A percentile compares a stretch with the other conserved stretches of the same genome.
phyloP scores from a whole-genome alignment of 2,329 filamentous ascomycete species.

The Stachybotrys elegans region DNA sequence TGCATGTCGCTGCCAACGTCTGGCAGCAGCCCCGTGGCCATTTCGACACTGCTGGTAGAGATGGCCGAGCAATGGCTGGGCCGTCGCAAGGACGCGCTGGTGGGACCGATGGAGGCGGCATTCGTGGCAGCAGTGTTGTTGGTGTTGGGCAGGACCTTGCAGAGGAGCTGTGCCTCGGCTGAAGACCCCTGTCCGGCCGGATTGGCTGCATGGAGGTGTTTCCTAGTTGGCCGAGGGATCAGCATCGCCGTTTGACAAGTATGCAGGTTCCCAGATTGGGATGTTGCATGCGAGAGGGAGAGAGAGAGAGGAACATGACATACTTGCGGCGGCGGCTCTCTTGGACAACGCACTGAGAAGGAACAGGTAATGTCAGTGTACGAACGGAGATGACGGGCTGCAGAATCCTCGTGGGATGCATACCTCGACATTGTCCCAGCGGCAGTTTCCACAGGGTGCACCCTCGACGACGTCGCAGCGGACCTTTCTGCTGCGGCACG shows the following conservation, averaged over 20 bases:
- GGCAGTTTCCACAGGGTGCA: slow-evolving; percentile 82
- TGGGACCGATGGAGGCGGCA: slow-evolving; percentile 17
- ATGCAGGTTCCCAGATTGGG: neutral
- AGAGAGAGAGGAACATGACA: slow-evolving; percentile 31
- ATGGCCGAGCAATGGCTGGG: slow-evolving; percentile 29
- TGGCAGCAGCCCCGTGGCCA: slow-evolving; percentile 11
- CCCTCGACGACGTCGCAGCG: slow-evolving; percentile 90
- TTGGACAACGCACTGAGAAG: slow-evolving; percentile 58
- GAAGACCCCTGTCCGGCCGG: slow-evolving; percentile 26
- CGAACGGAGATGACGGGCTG: too few species aligned
- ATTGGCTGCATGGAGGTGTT: slow-evolving; percentile 36
- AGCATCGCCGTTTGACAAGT: too few species aligned
- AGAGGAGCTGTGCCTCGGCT: slow-evolving; percentile 41
- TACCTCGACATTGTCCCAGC: slow-evolving; percentile 69
- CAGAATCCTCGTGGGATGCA: too few species aligned
- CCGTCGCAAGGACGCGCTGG: slow-evolving; percentile 31
- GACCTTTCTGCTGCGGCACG: slow-evolving; percentile 84
- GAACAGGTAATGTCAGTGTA: slow-evolving; percentile 1
- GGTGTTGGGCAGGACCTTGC: slow-evolving; percentile 23
- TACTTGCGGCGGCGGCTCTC: slow-evolving; percentile 84
- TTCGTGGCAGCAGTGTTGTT: slow-evolving; percentile 6
- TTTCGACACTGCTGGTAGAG: slow-evolving; percentile 23
- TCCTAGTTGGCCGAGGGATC: slow-evolving; percentile 25
- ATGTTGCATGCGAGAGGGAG: slow-evolving; percentile 1
- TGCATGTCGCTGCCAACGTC: slow-evolving; percentile 33